Evolutionary conservation across 2,329 filamentous ascomycete genomes (phyloP), one percentile per base, ranked within the genome.

Genomic region (Monilinia fructigena): DNA sequence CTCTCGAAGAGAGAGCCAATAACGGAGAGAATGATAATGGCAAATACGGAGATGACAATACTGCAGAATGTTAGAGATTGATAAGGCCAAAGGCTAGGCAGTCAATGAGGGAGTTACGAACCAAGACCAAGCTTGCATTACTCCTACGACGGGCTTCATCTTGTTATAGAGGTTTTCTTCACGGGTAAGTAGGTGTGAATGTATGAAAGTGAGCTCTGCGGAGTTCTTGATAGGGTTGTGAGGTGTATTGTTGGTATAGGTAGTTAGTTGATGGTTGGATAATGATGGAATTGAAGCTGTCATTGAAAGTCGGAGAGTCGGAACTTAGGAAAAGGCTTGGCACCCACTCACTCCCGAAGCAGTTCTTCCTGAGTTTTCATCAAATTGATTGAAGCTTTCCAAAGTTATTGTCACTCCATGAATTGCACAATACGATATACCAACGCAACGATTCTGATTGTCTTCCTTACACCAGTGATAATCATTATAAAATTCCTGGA

Each of bases 71-170:
- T 65, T 61, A 65, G 63, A 23, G 2, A 65, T 55, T 54, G 48
- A 65, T 63, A 28, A 54, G 23, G 53, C 56, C 63, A 58, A 64
- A 47, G 18, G 31, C 28, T 59, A 50, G 47, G 52, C 28, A 50
- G 67, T 52, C 38, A 60, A 60, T 55, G 54, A 58, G 59, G 62
- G 66, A 67, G 40, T 16, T 42, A 78, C 87, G 76, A 83, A 97
- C 93, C 93, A 97, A 82, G 89, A 92, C 93, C 93, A 97, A 76
- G 93, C 94, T 82, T 96, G 93, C 82, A 93, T 86, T 72, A 92
- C 89, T 77, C 92, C 90, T 74, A 98, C 91, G 77, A 98, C 83
- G 73, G 94, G 93, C 89, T 97, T 97, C 93, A 97, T 97, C 52
- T 67, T 75, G 70, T 42, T 59, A 66, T 26, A 55, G 7, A 12